Conservation (phyloP, 2,329 filamentous ascomycete species). For the Colletotrichum falcatum region DNA sequence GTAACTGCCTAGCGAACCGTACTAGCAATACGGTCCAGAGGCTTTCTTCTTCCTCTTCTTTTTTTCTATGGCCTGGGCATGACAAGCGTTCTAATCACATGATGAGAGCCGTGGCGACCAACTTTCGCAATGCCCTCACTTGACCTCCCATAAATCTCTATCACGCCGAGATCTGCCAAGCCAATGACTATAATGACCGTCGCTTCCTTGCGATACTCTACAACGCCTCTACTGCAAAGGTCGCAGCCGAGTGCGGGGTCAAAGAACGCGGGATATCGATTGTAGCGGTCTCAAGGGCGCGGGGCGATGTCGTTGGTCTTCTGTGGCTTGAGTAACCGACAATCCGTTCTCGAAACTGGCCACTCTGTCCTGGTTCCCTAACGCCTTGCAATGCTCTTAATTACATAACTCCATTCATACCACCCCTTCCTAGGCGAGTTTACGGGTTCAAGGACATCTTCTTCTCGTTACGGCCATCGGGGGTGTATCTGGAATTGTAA, state of each 20-base stretch:
- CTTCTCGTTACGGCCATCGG: slow-evolving; percentile 72
- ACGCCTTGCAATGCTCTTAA: slow-evolving; percentile 44
- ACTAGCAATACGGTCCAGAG: background rate
- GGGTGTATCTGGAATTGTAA: slow-evolving; percentile 64
- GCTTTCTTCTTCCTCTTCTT: too few relatives aligned
- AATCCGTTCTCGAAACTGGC: background rate
- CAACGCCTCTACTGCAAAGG: background rate
- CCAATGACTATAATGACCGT: background rate
- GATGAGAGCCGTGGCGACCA: slow-evolving; percentile 12
- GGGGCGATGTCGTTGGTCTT: background rate
- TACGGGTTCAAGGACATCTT: slow-evolving; percentile 59
- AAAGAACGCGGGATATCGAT: background rate
- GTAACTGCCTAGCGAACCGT: background rate
- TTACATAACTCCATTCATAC: slow-evolving; percentile 26
- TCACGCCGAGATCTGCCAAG: background rate
- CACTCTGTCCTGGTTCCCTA: slow-evolving; percentile 23
- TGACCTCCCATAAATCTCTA: background rate
- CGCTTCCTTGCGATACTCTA: background rate
- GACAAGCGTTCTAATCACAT: slow-evolving; percentile 33
- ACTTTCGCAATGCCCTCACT: background rate
- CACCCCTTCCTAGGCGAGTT: slow-evolving; percentile 40
- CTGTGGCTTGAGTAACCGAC: background rate
- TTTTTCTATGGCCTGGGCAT: background rate
- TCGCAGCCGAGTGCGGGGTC: background rate
- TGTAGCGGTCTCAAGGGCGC: background rate